phyloP scores from a whole-genome alignment of 345 rosid genomes.

The Draba incana region DNA sequence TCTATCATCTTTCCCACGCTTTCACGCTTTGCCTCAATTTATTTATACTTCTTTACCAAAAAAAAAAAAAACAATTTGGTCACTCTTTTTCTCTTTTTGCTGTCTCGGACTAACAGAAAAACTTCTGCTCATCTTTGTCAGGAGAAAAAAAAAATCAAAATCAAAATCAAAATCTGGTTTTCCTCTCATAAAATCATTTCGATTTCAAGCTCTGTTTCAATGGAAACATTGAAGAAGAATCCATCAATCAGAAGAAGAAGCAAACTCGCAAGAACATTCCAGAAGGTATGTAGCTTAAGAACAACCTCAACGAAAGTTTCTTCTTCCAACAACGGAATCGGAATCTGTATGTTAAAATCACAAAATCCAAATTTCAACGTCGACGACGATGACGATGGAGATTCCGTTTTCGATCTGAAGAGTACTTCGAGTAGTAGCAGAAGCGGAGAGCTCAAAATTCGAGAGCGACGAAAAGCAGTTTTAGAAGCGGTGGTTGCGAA shows the following conservation, averaged over 20 bases:
- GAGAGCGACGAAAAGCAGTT: conserved; percentile 53
- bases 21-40: conserved; percentile 39
- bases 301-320: conserved; percentile 50
- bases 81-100: conserved; percentile 15
- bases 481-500: conserved; percentile 75
- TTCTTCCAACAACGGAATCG: conserved; percentile 65
- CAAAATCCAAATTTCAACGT: conserved; percentile 50
- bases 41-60: conserved; percentile 3
- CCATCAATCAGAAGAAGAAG: conserved; percentile 50
- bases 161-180: conserved; percentile 1
- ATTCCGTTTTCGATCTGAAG: conserved; percentile 41
- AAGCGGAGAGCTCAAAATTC: conserved; percentile 27
- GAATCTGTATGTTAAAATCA: conserved; percentile 66
- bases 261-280: conserved; percentile 71
- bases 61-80: not conserved
- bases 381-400: conserved; percentile 24
- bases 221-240: conserved; percentile 63
- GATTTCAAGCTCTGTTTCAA: conserved; percentile 33
- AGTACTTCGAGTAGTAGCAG: conserved; percentile 35
- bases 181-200: conserved; percentile 9
- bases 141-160: not conserved
- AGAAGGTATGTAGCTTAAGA: conserved; percentile 61
- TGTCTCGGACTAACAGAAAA: conserved; percentile 12
- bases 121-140: not conserved
- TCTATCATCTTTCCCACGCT: conserved; percentile 41